phyloP scores from a whole-genome alignment of 768 basidiomycete species.

The Hortiboletus campestris region DNA sequence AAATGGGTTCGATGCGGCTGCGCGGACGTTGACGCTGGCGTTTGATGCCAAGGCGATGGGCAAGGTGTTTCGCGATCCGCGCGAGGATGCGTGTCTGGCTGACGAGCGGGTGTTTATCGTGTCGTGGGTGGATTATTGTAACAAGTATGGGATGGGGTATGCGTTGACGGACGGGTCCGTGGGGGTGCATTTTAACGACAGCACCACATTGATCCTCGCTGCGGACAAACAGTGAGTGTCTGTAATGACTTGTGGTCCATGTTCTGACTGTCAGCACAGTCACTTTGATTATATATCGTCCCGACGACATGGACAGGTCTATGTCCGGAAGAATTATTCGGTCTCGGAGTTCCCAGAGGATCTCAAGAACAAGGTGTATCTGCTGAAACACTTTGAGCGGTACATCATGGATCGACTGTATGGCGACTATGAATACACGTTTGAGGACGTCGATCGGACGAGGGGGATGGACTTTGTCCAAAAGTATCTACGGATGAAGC shows the following conservation, averaged over 20 bases:
- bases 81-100: slow-evolving; percentile 50
- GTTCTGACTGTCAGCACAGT: slow-evolving; percentile 37
- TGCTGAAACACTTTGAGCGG: slow-evolving; percentile 89
- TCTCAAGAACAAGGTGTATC: slow-evolving; percentile 86
- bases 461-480: slow-evolving; percentile 95
- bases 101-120: slow-evolving; percentile 88
- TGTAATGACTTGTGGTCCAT: not conserved
- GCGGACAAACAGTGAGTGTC: slow-evolving; percentile 77
- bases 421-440: slow-evolving; percentile 83
- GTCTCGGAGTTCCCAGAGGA: slow-evolving; percentile 75
- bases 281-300: slow-evolving; percentile 88
- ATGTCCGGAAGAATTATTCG: slow-evolving; percentile 68
- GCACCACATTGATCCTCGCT: slow-evolving; percentile 79
- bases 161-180: slow-evolving; percentile 93
- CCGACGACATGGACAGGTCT: slow-evolving; percentile 61
- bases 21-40: slow-evolving; percentile 50
- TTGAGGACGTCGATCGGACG: slow-evolving; percentile 59
- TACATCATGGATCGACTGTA: slow-evolving; percentile 93
- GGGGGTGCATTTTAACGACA: slow-evolving; percentile 96
- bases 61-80: slow-evolving; percentile 62
- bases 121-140: slow-evolving; percentile 99
- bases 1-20: slow-evolving; percentile 68
- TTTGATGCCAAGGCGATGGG: slow-evolving; percentile 68
- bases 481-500: slow-evolving; percentile 94
- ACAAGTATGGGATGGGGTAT: slow-evolving; percentile 99